Evolutionary conservation across 768 basidiomycete genomes (phyloP), one percentile per base, ranked within the genome.

Genomic region (Suillus bovinus): DNA sequence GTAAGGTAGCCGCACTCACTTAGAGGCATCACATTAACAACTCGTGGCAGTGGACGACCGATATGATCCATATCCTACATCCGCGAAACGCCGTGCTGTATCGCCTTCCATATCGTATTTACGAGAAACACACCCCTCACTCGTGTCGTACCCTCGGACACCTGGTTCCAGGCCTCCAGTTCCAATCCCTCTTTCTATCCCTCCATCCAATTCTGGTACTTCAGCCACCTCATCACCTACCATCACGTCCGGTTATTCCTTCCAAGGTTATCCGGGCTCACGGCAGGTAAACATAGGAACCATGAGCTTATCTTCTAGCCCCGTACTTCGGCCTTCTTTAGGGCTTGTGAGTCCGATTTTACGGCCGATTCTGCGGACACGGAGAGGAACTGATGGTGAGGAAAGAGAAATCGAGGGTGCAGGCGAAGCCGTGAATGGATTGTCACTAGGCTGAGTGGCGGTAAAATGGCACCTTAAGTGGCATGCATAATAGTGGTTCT

Each of bases 11-110:
- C 20, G 54, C 53, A 22, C 20, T 64, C 49, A 63, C 50, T 31
- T 14, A 31, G 39, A 50, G n/a, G 36, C n/a, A 5, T 47, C 29
- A 8, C 61, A 47, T 70, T 31, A 64, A 66, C 61, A 58, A 49
- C 66, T 33, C 42, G 34, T 29, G 41, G 38, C 67, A 91, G 90
- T 90, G 65, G 91, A 93, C 61, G 91, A 93, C 71, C 86, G 91
- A 11, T 93, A 89, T 71, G 91, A 93, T 71, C 91, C 91, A 55
- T 93, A 93, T 74, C 87, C 89, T 36, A 86, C 83, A 49, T 80
- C 87, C 20, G 85, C 87, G 22, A 93, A 93, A 75, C 85, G 91
- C 46, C 86, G 91, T 44, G 91, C 91, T 13, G 91, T 93, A 27
- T 93, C 91, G 14, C 91, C 91, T 8, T 92, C 91, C 5, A 73